Percentiles rank a stretch among this genome's conserved stretches.
These are phyloP conservation scores for Ulmus americana DNA, from an alignment of 331 rosid genomes.

Conservation along the genomic window DNA sequence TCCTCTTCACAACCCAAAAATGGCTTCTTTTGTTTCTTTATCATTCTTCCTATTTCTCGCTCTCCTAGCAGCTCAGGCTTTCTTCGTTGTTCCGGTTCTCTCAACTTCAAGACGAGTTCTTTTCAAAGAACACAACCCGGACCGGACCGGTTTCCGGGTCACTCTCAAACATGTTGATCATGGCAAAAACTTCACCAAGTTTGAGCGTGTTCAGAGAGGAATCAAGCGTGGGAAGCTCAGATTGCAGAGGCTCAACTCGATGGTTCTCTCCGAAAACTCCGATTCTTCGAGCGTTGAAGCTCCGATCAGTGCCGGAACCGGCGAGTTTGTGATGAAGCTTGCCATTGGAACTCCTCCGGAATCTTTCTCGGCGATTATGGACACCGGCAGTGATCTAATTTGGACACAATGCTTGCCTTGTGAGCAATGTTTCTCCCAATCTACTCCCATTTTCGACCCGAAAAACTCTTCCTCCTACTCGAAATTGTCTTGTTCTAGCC, in stretches of 20 bases:
- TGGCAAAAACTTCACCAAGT: slow-evolving; percentile 59
- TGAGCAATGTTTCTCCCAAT: slow-evolving; percentile 56
- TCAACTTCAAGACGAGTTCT: slow-evolving; percentile 44
- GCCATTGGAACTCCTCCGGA: slow-evolving; percentile 68
- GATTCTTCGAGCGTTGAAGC: slow-evolving; percentile 26
- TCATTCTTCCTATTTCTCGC: too few species aligned
- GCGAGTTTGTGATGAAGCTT: slow-evolving; percentile 68
- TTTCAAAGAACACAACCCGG: not conserved
- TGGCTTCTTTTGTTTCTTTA: too few species aligned
- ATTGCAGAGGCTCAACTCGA: slow-evolving; percentile 50
- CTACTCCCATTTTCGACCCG: slow-evolving; percentile 73
- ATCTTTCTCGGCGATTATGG: slow-evolving; percentile 61
- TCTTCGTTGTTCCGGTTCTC: slow-evolving; percentile 29
- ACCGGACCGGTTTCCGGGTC: slow-evolving; percentile 37
- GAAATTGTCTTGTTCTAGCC: slow-evolving; percentile 41
- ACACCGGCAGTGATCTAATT: slow-evolving; percentile 82
- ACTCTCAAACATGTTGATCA: slow-evolving; percentile 60
- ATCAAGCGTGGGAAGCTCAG: slow-evolving; percentile 49
- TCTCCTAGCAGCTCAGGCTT: not conserved
- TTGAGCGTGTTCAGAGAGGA: slow-evolving; percentile 59
- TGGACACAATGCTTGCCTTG: slow-evolving; percentile 98
- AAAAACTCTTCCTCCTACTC: slow-evolving; percentile 54
- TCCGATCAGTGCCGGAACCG: slow-evolving; percentile 54
- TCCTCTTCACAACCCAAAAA: too few species aligned
- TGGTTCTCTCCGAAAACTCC: slow-evolving; percentile 32